Evolutionary conservation across 1,284 basidiomycete species (phyloP).

Genomic region (Nidula niveotomentosa): DNA sequence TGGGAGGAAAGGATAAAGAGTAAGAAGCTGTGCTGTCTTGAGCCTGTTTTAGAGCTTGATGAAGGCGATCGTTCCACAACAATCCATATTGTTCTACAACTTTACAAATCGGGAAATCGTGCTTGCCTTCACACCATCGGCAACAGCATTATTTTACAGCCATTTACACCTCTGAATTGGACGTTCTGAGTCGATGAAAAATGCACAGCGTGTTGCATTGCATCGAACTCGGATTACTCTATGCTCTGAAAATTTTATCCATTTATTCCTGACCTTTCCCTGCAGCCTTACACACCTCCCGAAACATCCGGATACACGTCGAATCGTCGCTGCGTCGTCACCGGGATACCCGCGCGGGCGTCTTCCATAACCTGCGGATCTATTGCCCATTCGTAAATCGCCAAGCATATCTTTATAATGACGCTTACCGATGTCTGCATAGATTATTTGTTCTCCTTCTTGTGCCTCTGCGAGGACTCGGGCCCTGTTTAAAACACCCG

Average conservation of each 20-base stretch:
- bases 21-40: constrained; percentile 17
- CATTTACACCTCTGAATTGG: no score
- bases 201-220: no score
- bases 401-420: no score
- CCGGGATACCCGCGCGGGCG: constrained; percentile 82
- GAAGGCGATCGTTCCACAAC: constrained; percentile 39
- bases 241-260: no score
- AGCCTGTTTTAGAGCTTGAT: constrained; percentile 15
- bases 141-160: no score
- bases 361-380: constrained; percentile 72
- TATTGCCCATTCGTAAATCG: no score
- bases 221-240: no score
- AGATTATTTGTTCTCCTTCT: constrained; percentile 82
- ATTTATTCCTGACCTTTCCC: not conserved
- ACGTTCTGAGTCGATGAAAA: no score
- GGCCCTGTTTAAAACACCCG: constrained; percentile 52
- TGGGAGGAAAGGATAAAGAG: constrained; percentile 15
- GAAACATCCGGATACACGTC: constrained; percentile 87
- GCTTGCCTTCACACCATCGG: not conserved
- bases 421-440: constrained; percentile 80
- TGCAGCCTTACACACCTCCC: constrained; percentile 2
- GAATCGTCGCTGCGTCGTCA: constrained; percentile 87
- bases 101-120: constrained; percentile 32
- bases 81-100: constrained; percentile 37
- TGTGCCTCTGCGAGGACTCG: constrained; percentile 77